phyloP scores from a whole-genome alignment of 2,329 filamentous ascomycete genomes.

The Penicillium fuscoglaucum region DNA sequence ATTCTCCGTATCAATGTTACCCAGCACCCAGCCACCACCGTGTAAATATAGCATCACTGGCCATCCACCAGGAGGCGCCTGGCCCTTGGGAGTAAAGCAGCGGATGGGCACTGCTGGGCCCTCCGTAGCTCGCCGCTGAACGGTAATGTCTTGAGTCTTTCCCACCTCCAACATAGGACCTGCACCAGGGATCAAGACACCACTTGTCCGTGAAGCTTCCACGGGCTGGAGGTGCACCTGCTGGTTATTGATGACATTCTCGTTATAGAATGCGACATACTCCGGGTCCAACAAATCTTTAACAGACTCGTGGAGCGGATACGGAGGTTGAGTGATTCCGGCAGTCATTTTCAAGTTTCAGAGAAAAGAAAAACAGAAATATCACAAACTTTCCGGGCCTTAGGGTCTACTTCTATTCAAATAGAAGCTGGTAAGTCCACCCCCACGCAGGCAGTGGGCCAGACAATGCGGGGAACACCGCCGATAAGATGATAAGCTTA shows the following conservation, averaged over 20 bases:
- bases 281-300: slow-evolving; percentile 50
- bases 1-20: slow-evolving; percentile 60
- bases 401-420: neutral
- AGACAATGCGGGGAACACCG: neutral
- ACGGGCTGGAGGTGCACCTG: slow-evolving; percentile 59
- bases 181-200: slow-evolving; percentile 54
- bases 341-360: slow-evolving; percentile 3
- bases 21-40: slow-evolving; percentile 61
- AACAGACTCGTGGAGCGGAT: slow-evolving; percentile 53
- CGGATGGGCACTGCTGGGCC: slow-evolving; percentile 53
- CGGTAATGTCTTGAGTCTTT: slow-evolving; percentile 47
- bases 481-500: slow-evolving; percentile 3
- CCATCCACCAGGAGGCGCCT: slow-evolving; percentile 51
- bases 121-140: slow-evolving; percentile 47
- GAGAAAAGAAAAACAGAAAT: neutral
- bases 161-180: slow-evolving; percentile 53
- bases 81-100: slow-evolving; percentile 53
- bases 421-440: neutral
- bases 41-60: slow-evolving; percentile 59
- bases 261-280: slow-evolving; percentile 56
- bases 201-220: slow-evolving; percentile 52
- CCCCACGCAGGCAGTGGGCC: slow-evolving; percentile 4
- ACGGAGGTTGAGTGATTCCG: slow-evolving; percentile 38
- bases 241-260: slow-evolving; percentile 52
- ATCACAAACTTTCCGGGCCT: neutral